Conservation (phyloP, 2,329 filamentous ascomycete genomes). For the Colletotrichum tropicicola region DNA sequence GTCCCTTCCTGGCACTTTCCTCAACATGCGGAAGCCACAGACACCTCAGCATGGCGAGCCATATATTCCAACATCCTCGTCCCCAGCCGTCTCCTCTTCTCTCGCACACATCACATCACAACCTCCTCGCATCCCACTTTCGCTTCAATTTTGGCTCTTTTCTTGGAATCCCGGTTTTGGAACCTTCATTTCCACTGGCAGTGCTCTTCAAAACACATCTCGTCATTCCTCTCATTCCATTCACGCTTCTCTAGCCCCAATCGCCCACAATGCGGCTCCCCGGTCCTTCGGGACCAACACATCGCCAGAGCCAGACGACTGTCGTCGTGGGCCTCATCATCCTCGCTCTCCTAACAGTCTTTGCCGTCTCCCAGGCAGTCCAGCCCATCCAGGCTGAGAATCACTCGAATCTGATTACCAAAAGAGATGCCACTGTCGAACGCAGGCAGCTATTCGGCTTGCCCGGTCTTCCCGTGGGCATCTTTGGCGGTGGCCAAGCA, state of each 20-base stretch:
- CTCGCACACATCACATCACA: slow-evolving; percentile 2
- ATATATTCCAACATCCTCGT: background rate
- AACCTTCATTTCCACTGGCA: slow-evolving; percentile 21
- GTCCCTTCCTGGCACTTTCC: too few relatives aligned
- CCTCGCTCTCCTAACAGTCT: slow-evolving; percentile 1
- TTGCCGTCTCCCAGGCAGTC: slow-evolving; percentile 1
- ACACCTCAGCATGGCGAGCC: background rate
- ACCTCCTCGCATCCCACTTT: slow-evolving; percentile 16
- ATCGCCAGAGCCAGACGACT: background rate
- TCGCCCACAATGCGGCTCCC: slow-evolving; percentile 3
- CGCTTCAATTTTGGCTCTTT: slow-evolving; percentile 30
- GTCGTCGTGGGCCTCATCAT: background rate
- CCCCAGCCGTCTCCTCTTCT: background rate
- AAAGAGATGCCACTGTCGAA: background rate
- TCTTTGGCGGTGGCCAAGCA: slow-evolving; percentile 7
- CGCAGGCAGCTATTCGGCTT: slow-evolving; percentile 17
- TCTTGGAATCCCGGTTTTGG: slow-evolving; percentile 29
- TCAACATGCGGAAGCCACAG: too few relatives aligned
- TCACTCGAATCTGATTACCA: background rate
- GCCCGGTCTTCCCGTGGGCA: background rate
- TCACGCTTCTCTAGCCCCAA: background rate
- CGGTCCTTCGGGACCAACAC: background rate
- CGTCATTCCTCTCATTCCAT: slow-evolving; percentile 17
- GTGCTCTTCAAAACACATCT: slow-evolving; percentile 7
- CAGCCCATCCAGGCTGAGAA: background rate